Conservation (phyloP, 2,329 filamentous ascomycete genomes). For the Plenodomus lindquistii region DNA sequence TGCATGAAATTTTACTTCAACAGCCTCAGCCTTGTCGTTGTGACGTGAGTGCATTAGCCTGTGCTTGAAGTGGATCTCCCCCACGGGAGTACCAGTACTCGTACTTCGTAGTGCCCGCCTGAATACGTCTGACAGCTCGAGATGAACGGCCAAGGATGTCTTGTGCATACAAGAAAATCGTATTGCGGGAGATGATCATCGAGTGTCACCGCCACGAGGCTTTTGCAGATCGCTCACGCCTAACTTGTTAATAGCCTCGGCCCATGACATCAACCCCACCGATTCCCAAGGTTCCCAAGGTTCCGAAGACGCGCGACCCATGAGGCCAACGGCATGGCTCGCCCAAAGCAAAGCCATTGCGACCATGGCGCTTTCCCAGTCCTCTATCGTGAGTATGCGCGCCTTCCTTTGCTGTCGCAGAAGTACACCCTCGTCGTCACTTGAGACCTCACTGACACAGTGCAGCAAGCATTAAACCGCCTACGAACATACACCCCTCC, state of each 20-base stretch:
- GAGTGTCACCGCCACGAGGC: slow-evolving; percentile 5
- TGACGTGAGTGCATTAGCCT: slow-evolving; percentile 2
- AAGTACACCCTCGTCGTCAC: not conserved
- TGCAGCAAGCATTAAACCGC: slow-evolving; percentile 56
- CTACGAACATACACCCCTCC: slow-evolving; percentile 61
- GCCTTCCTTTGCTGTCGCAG: not conserved
- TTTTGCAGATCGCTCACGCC: slow-evolving; percentile 6
- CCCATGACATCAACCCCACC: slow-evolving; percentile 28
- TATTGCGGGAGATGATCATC: not conserved
- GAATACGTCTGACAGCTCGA: not conserved
- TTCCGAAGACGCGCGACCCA: slow-evolving; percentile 12
- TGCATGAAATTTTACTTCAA: slow-evolving; percentile 35
- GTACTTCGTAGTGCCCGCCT: not conserved
- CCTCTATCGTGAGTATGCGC: slow-evolving; percentile 27
- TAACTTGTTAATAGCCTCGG: slow-evolving; percentile 32
- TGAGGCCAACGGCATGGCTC: slow-evolving; percentile 37
- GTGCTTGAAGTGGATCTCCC: not conserved
- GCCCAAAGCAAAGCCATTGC: slow-evolving; percentile 29
- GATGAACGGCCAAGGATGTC: not conserved
- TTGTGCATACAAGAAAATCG: not conserved
- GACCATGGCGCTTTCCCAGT: slow-evolving; percentile 38
- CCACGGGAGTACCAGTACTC: not conserved
- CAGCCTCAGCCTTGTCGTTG: slow-evolving; percentile 5
- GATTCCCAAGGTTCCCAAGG: slow-evolving; percentile 1
- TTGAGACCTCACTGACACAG: slow-evolving; percentile 19